Base-by-base conservation (phyloP, 495 filamentous ascomycete genomes). In the Friedmanniomyces simplex region DNA sequence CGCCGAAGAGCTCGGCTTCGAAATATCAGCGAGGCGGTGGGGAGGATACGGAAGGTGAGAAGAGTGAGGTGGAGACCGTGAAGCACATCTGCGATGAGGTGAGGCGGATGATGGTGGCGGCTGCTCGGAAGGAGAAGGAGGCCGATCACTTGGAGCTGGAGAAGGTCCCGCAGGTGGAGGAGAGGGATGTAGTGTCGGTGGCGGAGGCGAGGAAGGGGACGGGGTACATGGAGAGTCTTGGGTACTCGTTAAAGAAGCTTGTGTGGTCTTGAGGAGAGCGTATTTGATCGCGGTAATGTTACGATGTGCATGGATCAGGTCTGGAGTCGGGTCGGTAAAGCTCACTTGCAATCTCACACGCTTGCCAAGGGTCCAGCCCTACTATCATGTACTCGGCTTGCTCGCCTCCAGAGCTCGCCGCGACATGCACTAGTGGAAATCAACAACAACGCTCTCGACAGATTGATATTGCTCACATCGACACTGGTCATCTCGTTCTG, bases 141-240 rank as follows among this genome's bases (percentile, higher is more conserved):
- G 54, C 66, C 26, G 67, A 68, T 59, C 68, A 65, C 25, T 68
- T 50, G 43, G 49, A 5, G 61, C 2, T 61, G 62, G 34, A 68
- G 67, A 54, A 66, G 36, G 65, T 64, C 16, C 71, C 80, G 41
- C 12, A 56, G 26, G 73, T 93, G 21, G 81, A 88, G 63, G 77
- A 82, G 55, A 80, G 75, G 16, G 87, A 94, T 68, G 85, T 96
- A 46, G 88, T 96, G 34, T 82, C 82, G 5, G 65, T 93, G 59
- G 80, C 77, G 2, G 89, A 96, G 67, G 93, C 93, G 58, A 89
- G 80, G 81, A 88, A 81, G 73, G 88, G 84, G 54, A 96, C 91
- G 2, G 87, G 89, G 6, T 74, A 90, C 65, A 67, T 98, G 43
- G 91, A 98, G 74, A 82, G 88, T 68, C 68, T 90, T 65, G 86